phyloP scores from a whole-genome alignment of 208 protist genomes.

The Trypanosoma melophagium region DNA sequence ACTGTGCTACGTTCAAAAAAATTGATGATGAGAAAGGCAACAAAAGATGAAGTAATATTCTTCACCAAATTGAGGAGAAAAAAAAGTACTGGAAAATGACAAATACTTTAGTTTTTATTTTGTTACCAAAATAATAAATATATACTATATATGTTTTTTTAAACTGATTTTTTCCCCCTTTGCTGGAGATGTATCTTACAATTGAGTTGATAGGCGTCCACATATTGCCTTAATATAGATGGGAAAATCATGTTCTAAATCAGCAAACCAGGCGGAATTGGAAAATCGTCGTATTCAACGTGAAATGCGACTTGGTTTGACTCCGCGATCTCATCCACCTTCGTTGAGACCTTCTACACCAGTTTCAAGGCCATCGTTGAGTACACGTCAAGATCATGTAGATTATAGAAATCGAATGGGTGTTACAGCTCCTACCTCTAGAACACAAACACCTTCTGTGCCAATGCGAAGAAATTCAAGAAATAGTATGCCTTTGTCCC shows the following conservation, averaged over 20 bases:
- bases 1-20: constrained; percentile 63
- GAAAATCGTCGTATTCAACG: constrained; percentile 29
- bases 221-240: background rate
- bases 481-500: no score
- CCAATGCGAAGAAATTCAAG: no score
- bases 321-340: background rate
- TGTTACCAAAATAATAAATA: background rate
- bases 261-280: constrained; percentile 18
- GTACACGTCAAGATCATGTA: background rate
- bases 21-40: constrained; percentile 11
- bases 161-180: constrained; percentile 7
- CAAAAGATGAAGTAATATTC: background rate
- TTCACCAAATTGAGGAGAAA: background rate
- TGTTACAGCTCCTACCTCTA: no score
- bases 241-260: constrained; percentile 25
- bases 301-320: constrained; percentile 28
- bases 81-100: background rate
- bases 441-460: no score
- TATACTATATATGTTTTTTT: background rate
- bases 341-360: background rate
- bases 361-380: background rate
- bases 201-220: background rate
- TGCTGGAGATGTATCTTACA: constrained; percentile 2
- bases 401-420: no score
- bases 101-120: constrained; percentile 5